Base-by-base conservation (phyloP, 2,329 filamentous ascomycete genomes). In the Epichloe aotearoae region DNA sequence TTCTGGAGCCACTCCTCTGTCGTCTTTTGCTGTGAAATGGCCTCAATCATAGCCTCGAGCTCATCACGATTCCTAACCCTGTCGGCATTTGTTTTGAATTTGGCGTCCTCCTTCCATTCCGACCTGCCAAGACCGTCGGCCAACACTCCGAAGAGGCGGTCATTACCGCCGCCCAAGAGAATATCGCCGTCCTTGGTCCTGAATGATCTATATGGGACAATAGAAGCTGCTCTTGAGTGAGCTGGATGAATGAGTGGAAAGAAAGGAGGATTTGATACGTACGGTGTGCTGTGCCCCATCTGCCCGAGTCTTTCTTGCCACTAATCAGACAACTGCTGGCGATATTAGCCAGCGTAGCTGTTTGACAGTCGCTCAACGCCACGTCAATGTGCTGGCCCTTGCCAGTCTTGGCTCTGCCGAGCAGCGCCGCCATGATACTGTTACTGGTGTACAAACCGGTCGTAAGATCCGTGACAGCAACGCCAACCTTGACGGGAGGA, bases 271-370 rank as follows among this genome's bases (percentile, higher is more conserved):
- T 33, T 49, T 12, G n/a, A 34, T 5, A 69, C 71, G 69, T 72
- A 88, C 86, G 93, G 73, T 98, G 93, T 42, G 91, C 91, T 3
- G 93, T 98, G 6, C 93, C 93, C 91, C 93, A 97, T 56, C 93
- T 77, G 0, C 93, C 93, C 3, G 82, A 79, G 64, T 98, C 93
- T 57, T 84, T 84, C 66, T 95, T 71, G 2, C 90, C 90, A 59
- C 86, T 94, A 55, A 97, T 85, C 41, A 98, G 72, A 53, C 84
- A 88, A 53, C 89, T 95, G 63, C 88, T 95, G 8, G 91, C 93
- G 61, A 98, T 88, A 64, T 97, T 98, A n/a, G 88, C 82, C 43
- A 98, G 70, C 0, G 90, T 96, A 0, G 90, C 93, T 17, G 93
- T 90, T 64, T 98, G 93, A 61, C 90, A 96, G 64, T 98, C 93